These are phyloP conservation scores for Thelephora terrestris DNA, from an alignment of 1,284 basidiomycete species.

Conservation along the genomic window DNA sequence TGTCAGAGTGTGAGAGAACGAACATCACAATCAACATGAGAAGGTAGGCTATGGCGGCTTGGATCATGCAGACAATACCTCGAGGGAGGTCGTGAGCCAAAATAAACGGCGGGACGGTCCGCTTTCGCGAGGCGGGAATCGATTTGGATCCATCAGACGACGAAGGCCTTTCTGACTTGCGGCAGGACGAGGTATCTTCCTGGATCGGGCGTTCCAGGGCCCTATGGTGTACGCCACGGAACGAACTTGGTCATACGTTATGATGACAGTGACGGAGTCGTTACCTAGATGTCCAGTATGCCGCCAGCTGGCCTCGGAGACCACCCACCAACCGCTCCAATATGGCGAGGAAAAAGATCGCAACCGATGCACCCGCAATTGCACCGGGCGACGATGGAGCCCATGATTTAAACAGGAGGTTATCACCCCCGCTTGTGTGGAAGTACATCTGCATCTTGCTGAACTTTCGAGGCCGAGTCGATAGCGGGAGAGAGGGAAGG, in stretches of 20 bases:
- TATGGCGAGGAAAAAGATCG: conserved; percentile 53
- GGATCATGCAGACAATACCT: conserved; percentile 45
- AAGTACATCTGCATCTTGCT: conserved; percentile 51
- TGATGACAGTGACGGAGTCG: conserved; percentile 12
- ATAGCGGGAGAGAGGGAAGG: conserved; percentile 10
- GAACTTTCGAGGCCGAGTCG: conserved; percentile 19
- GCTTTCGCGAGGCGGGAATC: conserved; percentile 10
- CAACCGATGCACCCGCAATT: conserved; percentile 65
- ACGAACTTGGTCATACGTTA: conserved; percentile 1
- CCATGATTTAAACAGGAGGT: conserved; percentile 62
- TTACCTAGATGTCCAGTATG: conserved; percentile 53
- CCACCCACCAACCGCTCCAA: conserved; percentile 60
- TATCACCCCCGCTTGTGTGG: conserved; percentile 54
- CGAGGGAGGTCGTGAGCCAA: conserved; percentile 50
- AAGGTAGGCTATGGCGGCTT: conserved; percentile 44
- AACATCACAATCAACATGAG: conserved; percentile 71
- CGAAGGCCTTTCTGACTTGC: conserved; percentile 1
- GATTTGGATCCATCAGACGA: conserved; percentile 7
- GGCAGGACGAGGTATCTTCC: conserved; percentile 5
- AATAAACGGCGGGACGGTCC: conserved; percentile 47
- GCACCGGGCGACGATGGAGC: conserved; percentile 55
- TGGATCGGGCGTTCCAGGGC: conserved; percentile 10
- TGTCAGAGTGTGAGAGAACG: conserved; percentile 18
- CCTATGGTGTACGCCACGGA: conserved; percentile 2
- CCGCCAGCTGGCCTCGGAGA: conserved; percentile 39